Conservation (phyloP, 805 yeast genomes). For the Myxozyma mucilagina region DNA sequence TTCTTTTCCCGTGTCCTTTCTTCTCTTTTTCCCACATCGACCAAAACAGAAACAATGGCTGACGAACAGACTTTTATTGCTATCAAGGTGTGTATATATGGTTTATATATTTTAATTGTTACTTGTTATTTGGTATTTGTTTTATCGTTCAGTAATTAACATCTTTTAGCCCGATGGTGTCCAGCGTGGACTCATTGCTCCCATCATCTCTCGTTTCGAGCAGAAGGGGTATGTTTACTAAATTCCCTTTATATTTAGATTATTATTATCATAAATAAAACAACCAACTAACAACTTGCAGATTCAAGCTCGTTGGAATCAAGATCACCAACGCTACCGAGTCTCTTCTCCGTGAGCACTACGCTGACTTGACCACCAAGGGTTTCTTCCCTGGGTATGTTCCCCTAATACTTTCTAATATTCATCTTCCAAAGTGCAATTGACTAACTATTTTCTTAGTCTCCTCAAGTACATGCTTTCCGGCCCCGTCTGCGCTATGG, state of each 20-base stretch:
- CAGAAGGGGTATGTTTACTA: slow-evolving; percentile 58
- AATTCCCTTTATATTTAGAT: background rate
- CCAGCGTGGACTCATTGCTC: slow-evolving; percentile 94
- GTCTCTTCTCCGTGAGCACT: slow-evolving; percentile 85
- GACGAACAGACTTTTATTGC: slow-evolving; percentile 43
- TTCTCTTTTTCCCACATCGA: slow-evolving; percentile 23
- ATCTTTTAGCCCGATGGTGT: slow-evolving; percentile 88
- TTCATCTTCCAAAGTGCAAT: background rate
- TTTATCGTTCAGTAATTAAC: background rate
- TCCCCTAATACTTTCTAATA: slow-evolving; percentile 45
- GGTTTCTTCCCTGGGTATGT: slow-evolving; percentile 98
- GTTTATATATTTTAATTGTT: no score
- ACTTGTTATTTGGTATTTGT: no score
- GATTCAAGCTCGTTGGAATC: slow-evolving; percentile 94
- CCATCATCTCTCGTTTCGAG: slow-evolving; percentile 91
- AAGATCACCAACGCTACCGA: slow-evolving; percentile 89
- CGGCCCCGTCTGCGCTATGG: slow-evolving; percentile 98
- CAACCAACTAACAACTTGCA: background rate
- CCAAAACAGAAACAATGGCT: slow-evolving; percentile 18
- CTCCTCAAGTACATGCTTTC: slow-evolving; percentile 71
- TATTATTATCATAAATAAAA: background rate
- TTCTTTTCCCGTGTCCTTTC: background rate
- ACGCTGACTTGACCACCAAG: slow-evolving; percentile 91
- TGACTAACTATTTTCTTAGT: slow-evolving; percentile 6
- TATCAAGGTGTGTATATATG: slow-evolving; percentile 44